Evolutionary conservation across 1,284 basidiomycete species (phyloP).

Genomic region (Phellinidium pouzarii): DNA sequence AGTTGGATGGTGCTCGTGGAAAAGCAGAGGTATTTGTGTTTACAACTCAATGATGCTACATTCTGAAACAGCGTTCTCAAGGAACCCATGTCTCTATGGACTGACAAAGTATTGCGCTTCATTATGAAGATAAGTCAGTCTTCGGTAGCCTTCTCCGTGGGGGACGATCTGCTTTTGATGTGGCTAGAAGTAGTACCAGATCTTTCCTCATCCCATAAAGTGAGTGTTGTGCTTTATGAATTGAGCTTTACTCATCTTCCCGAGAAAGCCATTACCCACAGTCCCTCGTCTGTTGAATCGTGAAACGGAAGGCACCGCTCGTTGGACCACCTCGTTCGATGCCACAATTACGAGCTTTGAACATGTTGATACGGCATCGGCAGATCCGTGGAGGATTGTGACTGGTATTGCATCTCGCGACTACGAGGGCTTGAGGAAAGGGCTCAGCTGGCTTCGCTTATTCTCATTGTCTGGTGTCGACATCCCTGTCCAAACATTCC

Average conservation of each 20-base stretch:
- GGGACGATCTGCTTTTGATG: slow-evolving; percentile 54
- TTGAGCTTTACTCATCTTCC: slow-evolving; percentile 14
- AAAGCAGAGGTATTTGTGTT: slow-evolving; percentile 25
- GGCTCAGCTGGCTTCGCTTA: slow-evolving; percentile 58
- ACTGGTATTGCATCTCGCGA: slow-evolving; percentile 38
- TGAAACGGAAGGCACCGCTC: slow-evolving; percentile 35
- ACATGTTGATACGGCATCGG: slow-evolving; percentile 21
- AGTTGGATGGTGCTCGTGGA: slow-evolving; percentile 28
- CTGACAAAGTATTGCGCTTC: slow-evolving; percentile 39
- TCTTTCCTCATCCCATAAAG: slow-evolving; percentile 32
- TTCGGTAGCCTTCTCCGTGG: slow-evolving; percentile 50
- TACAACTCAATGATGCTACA: not conserved
- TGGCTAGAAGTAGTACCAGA: slow-evolving; percentile 53
- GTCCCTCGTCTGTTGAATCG: slow-evolving; percentile 53
- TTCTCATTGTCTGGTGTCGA: slow-evolving; percentile 65
- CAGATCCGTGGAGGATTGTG: slow-evolving; percentile 55
- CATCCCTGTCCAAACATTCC: slow-evolving; percentile 47
- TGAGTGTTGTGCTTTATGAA: slow-evolving; percentile 23
- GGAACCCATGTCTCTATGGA: slow-evolving; percentile 19
- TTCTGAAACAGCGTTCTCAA: slow-evolving; percentile 25
- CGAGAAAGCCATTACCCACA: slow-evolving; percentile 43
- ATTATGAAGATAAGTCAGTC: slow-evolving; percentile 50
- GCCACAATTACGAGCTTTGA: slow-evolving; percentile 17
- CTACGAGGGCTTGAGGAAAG: slow-evolving; percentile 40
- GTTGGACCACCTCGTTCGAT: slow-evolving; percentile 14